phyloP scores from a whole-genome alignment of 1,284 basidiomycete species.

The Pyrrhoderma lamaoense region DNA sequence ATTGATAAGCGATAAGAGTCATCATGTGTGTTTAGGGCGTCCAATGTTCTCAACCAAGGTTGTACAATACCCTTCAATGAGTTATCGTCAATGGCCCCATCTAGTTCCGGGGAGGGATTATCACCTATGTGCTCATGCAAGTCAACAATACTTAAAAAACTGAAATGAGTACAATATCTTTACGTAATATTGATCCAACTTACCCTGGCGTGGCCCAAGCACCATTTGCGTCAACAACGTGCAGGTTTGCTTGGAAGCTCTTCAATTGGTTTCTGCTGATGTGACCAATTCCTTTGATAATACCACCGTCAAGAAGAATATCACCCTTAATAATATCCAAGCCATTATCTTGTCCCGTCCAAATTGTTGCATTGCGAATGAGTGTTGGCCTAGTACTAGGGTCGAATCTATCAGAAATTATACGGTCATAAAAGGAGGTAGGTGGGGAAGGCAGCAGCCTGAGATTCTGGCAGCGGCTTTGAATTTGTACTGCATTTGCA shows the following conservation, averaged over 20 bases:
- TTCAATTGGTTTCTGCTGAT: conserved; percentile 25
- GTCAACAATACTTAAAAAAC: conserved; percentile 31
- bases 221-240: conserved; percentile 39
- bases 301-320: conserved; percentile 45
- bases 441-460: conserved; percentile 26
- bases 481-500: no score
- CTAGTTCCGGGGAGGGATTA: conserved; percentile 29
- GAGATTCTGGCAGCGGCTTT: no score
- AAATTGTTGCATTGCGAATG: conserved; percentile 56
- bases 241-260: conserved; percentile 28
- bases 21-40: conserved; percentile 58
- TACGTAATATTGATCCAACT: no score
- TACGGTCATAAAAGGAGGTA: conserved; percentile 40
- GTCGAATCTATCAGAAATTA: conserved; percentile 61
- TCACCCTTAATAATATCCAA: conserved; percentile 45
- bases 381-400: conserved; percentile 50
- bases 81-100: conserved; percentile 27
- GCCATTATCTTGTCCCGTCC: conserved; percentile 54
- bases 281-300: conserved; percentile 45
- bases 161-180: no score
- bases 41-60: conserved; percentile 51
- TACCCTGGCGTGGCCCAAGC: conserved; percentile 47
- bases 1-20: conserved; percentile 49
- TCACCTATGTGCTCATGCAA: conserved; percentile 46
- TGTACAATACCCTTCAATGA: conserved; percentile 25